These are phyloP conservation scores for Glycine tomentella DNA, from an alignment of 306 rosid genomes.

Conservation along the genomic window DNA sequence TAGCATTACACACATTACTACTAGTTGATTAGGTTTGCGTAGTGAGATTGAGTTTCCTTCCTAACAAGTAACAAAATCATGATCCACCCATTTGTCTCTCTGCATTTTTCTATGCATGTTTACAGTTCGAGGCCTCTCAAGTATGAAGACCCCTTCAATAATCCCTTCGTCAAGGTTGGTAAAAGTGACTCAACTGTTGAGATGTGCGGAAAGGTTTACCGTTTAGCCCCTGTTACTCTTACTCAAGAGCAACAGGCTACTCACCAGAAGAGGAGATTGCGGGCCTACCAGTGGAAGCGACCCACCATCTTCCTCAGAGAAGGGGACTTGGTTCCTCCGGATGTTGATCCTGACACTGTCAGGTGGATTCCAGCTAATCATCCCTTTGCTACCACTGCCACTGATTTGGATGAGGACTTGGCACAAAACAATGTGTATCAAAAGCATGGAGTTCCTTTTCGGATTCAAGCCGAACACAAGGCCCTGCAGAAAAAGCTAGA, in stretches of 20 bases:
- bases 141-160: slow-evolving; percentile 93
- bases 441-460: slow-evolving; percentile 93
- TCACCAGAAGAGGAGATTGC: slow-evolving; percentile 89
- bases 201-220: slow-evolving; percentile 94
- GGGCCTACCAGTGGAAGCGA: slow-evolving; percentile 98
- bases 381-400: slow-evolving; percentile 91
- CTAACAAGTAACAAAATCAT: slow-evolving; percentile 5
- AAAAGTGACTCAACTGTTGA: slow-evolving; percentile 80
- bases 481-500: slow-evolving; percentile 89
- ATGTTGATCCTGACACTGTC: slow-evolving; percentile 88
- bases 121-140: slow-evolving; percentile 84
- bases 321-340: slow-evolving; percentile 82
- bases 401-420: slow-evolving; percentile 82
- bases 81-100: slow-evolving; percentile 20
- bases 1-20: background rate
- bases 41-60: background rate
- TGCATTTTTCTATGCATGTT: slow-evolving; percentile 27
- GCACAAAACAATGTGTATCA: slow-evolving; percentile 90
- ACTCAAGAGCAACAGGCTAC: slow-evolving; percentile 79
- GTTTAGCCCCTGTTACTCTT: slow-evolving; percentile 93
- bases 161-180: slow-evolving; percentile 85
- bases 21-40: background rate
- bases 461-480: slow-evolving; percentile 93
- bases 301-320: slow-evolving; percentile 87
- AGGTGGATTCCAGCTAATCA: slow-evolving; percentile 97